Evolutionary conservation across 1,139 yeast species (phyloP), one percentile per base, ranked within the genome.

Genomic region (Meyerozyma sp.): DNA sequence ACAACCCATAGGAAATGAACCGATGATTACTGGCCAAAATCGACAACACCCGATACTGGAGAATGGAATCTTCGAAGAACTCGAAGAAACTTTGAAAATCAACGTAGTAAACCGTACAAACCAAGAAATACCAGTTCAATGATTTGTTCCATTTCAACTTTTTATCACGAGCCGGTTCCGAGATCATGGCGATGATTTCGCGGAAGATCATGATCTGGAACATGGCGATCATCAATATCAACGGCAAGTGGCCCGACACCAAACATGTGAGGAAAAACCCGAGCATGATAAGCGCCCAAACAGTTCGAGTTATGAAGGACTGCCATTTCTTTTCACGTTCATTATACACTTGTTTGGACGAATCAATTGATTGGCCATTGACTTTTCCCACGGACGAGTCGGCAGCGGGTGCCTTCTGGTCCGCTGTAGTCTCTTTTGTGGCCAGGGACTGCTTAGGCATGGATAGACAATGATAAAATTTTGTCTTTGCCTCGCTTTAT

Each of bases 231-330:
- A 88, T 68, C 5, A 77, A 63, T 48, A 91, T 86, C 48, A 91
- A 77, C 70, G 91, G 82, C 42, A 85, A 69, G 60, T 91, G 98
- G 28, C 99, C 99, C 4, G 93, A 80, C n/a, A 88, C 82, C 42
- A 93, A 69, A 26, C 85, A 73, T 25, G 75, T 65, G 52, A 90
- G 78, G 63, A 93, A 87, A 8, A 81, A 82, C 18, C 72, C 66
- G 51, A 93, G 84, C 98, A 93, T 91, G 26, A 93, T 90, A 56
- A 93, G 63, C 0, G 98, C 86, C 98, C 98, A 93, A 42, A 86
- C 73, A n/a, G 98, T 85, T 54, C 99, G 79, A 32, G 91, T 88
- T 43, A 89, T 63, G 58, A 93, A 90, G 40, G 90, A 87, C 64
- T 82, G 93, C 54, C 82, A 83, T 66, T 87, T 88, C 67, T 81